Base-by-base conservation (phyloP, 768 basidiomycete genomes). In the Fibroporia radiculosa region DNA sequence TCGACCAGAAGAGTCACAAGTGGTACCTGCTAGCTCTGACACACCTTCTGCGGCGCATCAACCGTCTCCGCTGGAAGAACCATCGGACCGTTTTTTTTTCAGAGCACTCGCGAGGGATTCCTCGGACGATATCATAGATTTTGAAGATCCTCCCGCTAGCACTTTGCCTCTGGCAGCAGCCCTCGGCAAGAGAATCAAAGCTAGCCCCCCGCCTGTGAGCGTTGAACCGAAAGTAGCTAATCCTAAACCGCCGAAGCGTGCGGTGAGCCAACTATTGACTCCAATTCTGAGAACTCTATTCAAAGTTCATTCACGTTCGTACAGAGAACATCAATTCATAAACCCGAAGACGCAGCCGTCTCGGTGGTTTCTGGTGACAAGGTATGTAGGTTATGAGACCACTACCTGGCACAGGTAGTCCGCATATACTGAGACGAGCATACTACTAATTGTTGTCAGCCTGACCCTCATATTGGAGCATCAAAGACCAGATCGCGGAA, bases 51-150 rank as follows among this genome's bases (percentile, higher is more conserved):
- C n/a, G n/a, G n/a, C n/a, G n/a, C n/a, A n/a, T 31, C 42, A 32
- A 12, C 44, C 6, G 44, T 24, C n/a, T n/a, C n/a, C n/a, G n/a
- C n/a, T n/a, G n/a, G n/a, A n/a, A n/a, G n/a, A n/a, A n/a, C n/a
- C n/a, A n/a, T n/a, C n/a, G n/a, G n/a, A n/a, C n/a, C n/a, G n/a
- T n/a, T n/a, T n/a, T n/a, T n/a, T 23, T 18, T 60, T 60, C 46
- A 48, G 55, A 13, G 39, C 47, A 31, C 48, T 60, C 4, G 59
- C 53, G 5, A 56, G 46, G 14, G 53, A 49, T 36, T 46, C 55
- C 23, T 58, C 59, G 1, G 59, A 60, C 47, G 59, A 60, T 19
- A 57, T 55, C 33, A 20, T 48, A n/a, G 52, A 54, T 24, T 56
- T 56, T 31, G 56, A 56, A 5, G 56, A 56, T 27, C 42, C 34